Evolutionary conservation across 2,329 filamentous ascomycete species (phyloP).

Genomic region (Coniochaeta sp.): DNA sequence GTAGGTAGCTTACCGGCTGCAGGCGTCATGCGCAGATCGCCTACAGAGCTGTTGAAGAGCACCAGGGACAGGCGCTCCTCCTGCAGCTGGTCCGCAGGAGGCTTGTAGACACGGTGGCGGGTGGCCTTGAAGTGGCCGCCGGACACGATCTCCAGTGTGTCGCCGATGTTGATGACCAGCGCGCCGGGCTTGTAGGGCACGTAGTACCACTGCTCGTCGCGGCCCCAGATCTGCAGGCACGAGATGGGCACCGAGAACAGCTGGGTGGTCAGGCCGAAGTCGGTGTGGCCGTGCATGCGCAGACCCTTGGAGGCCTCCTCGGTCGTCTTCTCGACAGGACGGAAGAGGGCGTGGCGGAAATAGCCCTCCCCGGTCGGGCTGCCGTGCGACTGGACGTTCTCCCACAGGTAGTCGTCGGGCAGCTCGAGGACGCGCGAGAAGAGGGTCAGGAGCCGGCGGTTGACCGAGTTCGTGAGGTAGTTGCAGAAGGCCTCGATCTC

Average conservation of each 20-base stretch:
- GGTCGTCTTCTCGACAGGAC: constrained; percentile 24
- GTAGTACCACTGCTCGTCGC: constrained; percentile 28
- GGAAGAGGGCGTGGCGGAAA: constrained; percentile 36
- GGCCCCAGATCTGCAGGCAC: constrained; percentile 36
- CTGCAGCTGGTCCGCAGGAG: constrained; percentile 30
- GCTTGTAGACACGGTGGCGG: constrained; percentile 32
- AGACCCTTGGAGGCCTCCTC: constrained; percentile 26
- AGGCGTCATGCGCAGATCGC: constrained; percentile 33
- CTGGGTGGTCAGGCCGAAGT: constrained; percentile 37
- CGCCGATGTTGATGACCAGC: constrained; percentile 41
- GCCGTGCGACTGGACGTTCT: constrained; percentile 34
- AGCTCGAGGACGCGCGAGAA: constrained; percentile 36
- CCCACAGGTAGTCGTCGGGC: constrained; percentile 35
- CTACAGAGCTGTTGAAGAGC: constrained; percentile 37
- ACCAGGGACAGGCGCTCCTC: constrained; percentile 32
- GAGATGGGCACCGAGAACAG: constrained; percentile 39
- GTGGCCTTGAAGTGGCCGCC: constrained; percentile 40
- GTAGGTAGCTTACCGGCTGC: constrained; percentile 12
- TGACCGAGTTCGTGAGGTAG: constrained; percentile 28
- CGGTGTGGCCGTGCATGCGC: constrained; percentile 39
- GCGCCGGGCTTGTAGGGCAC: constrained; percentile 30
- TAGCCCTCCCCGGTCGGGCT: constrained; percentile 34
- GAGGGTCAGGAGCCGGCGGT: constrained; percentile 30
- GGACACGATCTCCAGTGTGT: constrained; percentile 35
- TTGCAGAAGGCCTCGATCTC: constrained; percentile 36